These are phyloP conservation scores for Cavenderia fasciculata DNA, from an alignment of 78 protist genomes.

Conservation along the genomic window DNA sequence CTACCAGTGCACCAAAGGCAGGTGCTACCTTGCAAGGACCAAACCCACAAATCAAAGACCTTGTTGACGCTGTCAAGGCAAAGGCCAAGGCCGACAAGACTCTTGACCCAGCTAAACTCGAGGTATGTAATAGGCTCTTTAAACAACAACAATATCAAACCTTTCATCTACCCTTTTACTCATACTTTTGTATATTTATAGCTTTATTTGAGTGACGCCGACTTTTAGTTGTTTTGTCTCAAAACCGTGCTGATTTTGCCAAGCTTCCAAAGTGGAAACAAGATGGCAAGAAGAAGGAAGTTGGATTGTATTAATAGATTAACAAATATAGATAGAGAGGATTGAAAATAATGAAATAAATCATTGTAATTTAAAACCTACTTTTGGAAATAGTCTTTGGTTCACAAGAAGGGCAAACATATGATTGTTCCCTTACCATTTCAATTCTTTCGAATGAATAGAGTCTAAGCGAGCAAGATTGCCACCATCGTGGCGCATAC, in stretches of 20 bases:
- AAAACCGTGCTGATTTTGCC: constrained; percentile 3
- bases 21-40: constrained; percentile 14
- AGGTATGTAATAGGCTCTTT: not conserved
- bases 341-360: too few species aligned
- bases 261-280: constrained; percentile 76
- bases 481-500: too few species aligned
- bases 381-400: too few species aligned
- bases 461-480: too few species aligned
- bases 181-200: not conserved
- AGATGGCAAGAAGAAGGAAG: constrained; percentile 65
- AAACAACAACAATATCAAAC: not conserved
- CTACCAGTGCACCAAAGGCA: not conserved
- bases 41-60: constrained; percentile 22
- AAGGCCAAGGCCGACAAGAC: constrained; percentile 62
- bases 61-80: constrained; percentile 65
- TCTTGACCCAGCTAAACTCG: constrained; percentile 65
- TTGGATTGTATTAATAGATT: constrained; percentile 34
- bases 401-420: too few species aligned
- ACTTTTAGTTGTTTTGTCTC: constrained; percentile 22
- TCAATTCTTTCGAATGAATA: too few species aligned
- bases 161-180: not conserved
- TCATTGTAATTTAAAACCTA: too few species aligned
- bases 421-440: too few species aligned
- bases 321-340: not conserved
- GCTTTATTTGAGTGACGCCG: constrained; percentile 18